These are phyloP conservation scores for Pseudogymnoascus sp. DNA, from an alignment of 2,329 filamentous ascomycete species.

Conservation along the genomic window DNA sequence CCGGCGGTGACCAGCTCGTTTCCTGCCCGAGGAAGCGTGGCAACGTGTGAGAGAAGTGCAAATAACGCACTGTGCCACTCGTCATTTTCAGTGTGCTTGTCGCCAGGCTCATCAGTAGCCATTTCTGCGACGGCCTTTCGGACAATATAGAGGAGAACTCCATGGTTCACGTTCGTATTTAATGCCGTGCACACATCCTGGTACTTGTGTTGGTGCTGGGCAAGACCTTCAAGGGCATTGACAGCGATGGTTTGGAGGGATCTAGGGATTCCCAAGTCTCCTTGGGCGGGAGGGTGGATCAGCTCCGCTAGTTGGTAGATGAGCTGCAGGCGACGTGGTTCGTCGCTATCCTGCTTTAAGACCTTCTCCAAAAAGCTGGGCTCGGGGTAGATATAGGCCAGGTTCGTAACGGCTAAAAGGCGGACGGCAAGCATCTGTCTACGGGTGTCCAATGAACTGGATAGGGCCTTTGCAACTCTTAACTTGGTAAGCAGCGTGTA, in stretches of 20 bases:
- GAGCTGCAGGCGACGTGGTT: conserved; percentile 80
- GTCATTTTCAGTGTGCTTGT: conserved; percentile 60
- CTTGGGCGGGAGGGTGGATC: conserved; percentile 72
- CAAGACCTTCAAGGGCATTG: conserved; percentile 74
- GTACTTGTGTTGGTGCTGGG: conserved; percentile 68
- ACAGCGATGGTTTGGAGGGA: conserved; percentile 78
- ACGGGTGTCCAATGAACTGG: conserved; percentile 55
- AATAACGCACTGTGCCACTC: conserved; percentile 89
- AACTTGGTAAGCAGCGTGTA: conserved; percentile 83
- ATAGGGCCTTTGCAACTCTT: conserved; percentile 73
- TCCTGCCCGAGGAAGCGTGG: conserved; percentile 65
- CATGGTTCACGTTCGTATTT: conserved; percentile 92
- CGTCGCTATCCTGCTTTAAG: conserved; percentile 78
- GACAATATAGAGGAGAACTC: conserved; percentile 85
- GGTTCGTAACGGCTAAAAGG: conserved; percentile 78
- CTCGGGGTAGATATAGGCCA: conserved; percentile 84
- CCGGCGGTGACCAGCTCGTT: conserved; percentile 82
- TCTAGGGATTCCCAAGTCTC: conserved; percentile 58
- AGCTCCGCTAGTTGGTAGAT: conserved; percentile 89
- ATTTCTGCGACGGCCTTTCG: conserved; percentile 84
- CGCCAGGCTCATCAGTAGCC: conserved; percentile 50
- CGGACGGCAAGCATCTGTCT: conserved; percentile 73
- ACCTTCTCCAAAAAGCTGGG: conserved; percentile 77
- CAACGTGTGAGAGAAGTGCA: conserved; percentile 74
- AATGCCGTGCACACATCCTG: conserved; percentile 83